These are phyloP conservation scores for Calendula officinalis DNA, from an alignment of 129 eudicot genomes.

Conservation along the genomic window DNA sequence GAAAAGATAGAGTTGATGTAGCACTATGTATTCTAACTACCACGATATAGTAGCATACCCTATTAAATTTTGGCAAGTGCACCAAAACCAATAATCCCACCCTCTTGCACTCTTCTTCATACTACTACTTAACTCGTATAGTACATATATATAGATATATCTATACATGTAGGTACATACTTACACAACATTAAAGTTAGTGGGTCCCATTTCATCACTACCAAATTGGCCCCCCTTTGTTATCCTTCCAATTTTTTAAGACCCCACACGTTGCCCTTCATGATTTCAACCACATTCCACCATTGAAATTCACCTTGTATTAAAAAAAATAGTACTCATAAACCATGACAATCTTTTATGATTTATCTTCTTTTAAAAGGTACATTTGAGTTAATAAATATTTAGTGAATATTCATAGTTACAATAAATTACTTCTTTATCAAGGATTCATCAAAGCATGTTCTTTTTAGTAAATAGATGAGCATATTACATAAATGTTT, in stretches of 20 bases:
- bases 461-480: no score
- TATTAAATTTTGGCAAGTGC: slow-evolving; percentile 26
- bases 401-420: neutral
- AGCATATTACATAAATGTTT: no score
- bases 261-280: slow-evolving; percentile 32
- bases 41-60: slow-evolving; percentile 23
- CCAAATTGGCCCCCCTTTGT: slow-evolving; percentile 27
- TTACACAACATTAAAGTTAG: slow-evolving; percentile 14
- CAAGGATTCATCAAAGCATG: slow-evolving; percentile 4
- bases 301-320: neutral
- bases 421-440: neutral
- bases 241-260: slow-evolving; percentile 22
- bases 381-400: neutral
- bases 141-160: slow-evolving; percentile 9
- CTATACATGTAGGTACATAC: slow-evolving; percentile 22
- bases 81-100: slow-evolving; percentile 32
- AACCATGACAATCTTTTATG: neutral
- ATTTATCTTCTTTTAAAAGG: neutral
- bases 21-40: neutral
- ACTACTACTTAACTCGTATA: slow-evolving; percentile 15
- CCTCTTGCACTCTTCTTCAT: slow-evolving; percentile 28
- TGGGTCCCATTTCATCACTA: slow-evolving; percentile 28
- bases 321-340: neutral
- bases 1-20: no score
- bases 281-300: slow-evolving; percentile 27